These are phyloP conservation scores for Luffa aegyptiaca DNA, from an alignment of 306 rosid genomes.

Conservation along the genomic window DNA sequence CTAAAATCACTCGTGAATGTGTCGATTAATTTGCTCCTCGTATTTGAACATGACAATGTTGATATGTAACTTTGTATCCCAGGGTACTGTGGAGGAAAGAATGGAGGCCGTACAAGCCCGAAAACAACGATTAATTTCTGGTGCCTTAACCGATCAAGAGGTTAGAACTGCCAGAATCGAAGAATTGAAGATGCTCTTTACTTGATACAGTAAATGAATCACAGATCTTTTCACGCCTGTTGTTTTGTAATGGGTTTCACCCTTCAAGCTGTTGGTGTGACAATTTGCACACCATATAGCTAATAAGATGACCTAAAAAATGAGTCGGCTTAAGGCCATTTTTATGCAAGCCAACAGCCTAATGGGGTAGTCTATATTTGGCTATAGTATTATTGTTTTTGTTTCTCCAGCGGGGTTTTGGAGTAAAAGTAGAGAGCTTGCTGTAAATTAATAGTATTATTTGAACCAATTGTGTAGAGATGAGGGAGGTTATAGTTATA, in stretches of 20 bases:
- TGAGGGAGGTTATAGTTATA: neutral
- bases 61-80: neutral
- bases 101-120: slow-evolving; percentile 98
- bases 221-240: neutral
- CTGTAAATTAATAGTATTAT: neutral
- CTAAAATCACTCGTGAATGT: neutral
- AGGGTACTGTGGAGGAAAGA: slow-evolving; percentile 92
- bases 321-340: neutral
- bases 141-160: slow-evolving; percentile 96
- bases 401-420: neutral
- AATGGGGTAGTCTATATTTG: neutral
- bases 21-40: neutral
- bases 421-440: neutral
- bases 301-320: neutral
- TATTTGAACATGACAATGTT: neutral
- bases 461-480: neutral
- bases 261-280: neutral
- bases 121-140: slow-evolving; percentile 78
- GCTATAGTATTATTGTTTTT: neutral
- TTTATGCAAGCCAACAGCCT: neutral
- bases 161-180: slow-evolving; percentile 85
- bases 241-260: neutral
- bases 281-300: neutral
- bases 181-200: slow-evolving; percentile 88
- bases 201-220: slow-evolving; percentile 4